Base-by-base conservation (phyloP, 1,284 basidiomycete species). In the Thecaphora frezii region DNA sequence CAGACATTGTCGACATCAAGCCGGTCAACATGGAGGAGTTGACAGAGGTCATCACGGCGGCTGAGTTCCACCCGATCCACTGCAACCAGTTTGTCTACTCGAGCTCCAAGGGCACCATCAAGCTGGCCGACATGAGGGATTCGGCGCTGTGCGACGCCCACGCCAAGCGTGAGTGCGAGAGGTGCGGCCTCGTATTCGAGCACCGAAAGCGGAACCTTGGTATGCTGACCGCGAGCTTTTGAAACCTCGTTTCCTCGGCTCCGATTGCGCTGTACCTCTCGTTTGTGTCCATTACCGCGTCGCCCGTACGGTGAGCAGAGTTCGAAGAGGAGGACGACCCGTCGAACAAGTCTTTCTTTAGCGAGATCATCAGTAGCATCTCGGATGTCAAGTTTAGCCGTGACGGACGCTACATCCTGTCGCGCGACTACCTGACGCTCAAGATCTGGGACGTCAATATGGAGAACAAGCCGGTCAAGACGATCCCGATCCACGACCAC, bases 391-490 rank as follows among this genome's bases (percentile, higher is more conserved):
- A 97, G 81, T 99, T 99, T 83, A 94, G 91, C 65, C 88, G 88
- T 56, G 96, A 98, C 74, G 96, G 96, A 1, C 88, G 93, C 58
- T 97, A 97, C 82, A 96, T 98, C 71, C 84, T 99, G 43, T 91
- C 93, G 52, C 86, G 96, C 64, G 96, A 99, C 82, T 98, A 98
- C 81, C 83, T 99, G 37, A 96, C 93, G 45, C 84, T 99, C 73
- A 97, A 97, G 85, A 94, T 99, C 76, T 99, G 96, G 96, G 96
- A 98, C 81, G 87, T 98, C 81, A 96, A 96, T 81, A 98, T 98
- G 94, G 96, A 99, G 82, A 89, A 87, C 70, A 87, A 89, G 78
- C 96, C 96, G 4, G 83, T 99, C 61, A 96, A 96, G 83, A 97
- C 93, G 8, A 98, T 99, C 80, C 90, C 91, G 52, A 98, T 99